phyloP scores from a whole-genome alignment of 2,329 filamentous ascomycete genomes.

The Fusarium circinatum region DNA sequence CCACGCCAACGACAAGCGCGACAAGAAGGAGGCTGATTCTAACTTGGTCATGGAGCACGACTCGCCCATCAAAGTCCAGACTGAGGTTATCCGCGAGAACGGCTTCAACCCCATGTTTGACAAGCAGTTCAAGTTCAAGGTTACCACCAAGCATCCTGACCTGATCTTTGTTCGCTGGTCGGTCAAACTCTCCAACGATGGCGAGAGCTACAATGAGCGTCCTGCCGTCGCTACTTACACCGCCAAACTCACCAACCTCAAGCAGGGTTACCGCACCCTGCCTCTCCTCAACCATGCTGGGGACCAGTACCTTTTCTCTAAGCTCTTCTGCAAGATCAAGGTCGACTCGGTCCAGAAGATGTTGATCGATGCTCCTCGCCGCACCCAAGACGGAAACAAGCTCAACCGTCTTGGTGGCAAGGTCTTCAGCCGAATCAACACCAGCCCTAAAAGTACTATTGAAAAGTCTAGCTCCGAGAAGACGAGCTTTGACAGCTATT shows the following conservation, averaged over 20 bases:
- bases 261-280: slow-evolving; percentile 91
- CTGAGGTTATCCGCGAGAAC: slow-evolving; percentile 84
- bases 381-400: slow-evolving; percentile 57
- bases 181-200: slow-evolving; percentile 86
- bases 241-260: slow-evolving; percentile 88
- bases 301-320: slow-evolving; percentile 94
- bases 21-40: slow-evolving; percentile 81
- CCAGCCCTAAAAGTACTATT: slow-evolving; percentile 63
- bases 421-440: slow-evolving; percentile 66
- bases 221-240: slow-evolving; percentile 86
- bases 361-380: slow-evolving; percentile 62
- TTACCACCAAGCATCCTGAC: slow-evolving; percentile 94
- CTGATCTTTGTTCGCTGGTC: slow-evolving; percentile 94
- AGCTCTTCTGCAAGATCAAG: slow-evolving; percentile 88
- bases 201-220: slow-evolving; percentile 69
- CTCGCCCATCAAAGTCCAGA: slow-evolving; percentile 79
- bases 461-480: slow-evolving; percentile 63
- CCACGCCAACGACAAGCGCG: slow-evolving; percentile 90
- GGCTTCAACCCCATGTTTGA: slow-evolving; percentile 94
- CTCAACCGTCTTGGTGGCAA: slow-evolving; percentile 67
- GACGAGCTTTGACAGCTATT: slow-evolving; percentile 56
- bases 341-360: slow-evolving; percentile 68
- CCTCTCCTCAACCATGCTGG: slow-evolving; percentile 89
- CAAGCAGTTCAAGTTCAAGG: slow-evolving; percentile 78
- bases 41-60: slow-evolving; percentile 57